Percentiles rank a stretch among this genome's conserved stretches.
Conservation (phyloP, 805 yeast species). For the Zygosaccharomyces bisporus region DNA sequence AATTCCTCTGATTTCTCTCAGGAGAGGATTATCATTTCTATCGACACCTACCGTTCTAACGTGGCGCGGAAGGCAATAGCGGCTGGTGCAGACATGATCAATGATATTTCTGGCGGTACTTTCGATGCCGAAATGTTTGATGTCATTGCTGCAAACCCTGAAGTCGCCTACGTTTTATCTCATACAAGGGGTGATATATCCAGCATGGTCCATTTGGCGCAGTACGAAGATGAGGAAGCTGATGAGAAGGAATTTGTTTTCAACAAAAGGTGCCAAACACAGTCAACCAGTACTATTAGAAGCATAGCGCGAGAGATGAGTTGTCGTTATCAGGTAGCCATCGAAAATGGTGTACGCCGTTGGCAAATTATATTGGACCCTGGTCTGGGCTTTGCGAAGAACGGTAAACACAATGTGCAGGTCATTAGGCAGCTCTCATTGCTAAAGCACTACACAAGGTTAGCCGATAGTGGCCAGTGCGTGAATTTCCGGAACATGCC, state of each 20-base stretch:
- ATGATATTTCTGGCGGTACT: slow-evolving; percentile 82
- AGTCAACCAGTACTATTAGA: slow-evolving; percentile 41
- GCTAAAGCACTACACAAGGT: slow-evolving; percentile 46
- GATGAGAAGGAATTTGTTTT: slow-evolving; percentile 20
- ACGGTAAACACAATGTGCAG: slow-evolving; percentile 61
- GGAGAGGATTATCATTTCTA: slow-evolving; percentile 53
- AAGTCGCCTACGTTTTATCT: slow-evolving; percentile 72
- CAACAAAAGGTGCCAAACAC: slow-evolving; percentile 18
- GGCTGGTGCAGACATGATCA: slow-evolving; percentile 87
- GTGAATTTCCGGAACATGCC: slow-evolving; percentile 46
- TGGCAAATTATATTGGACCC: slow-evolving; percentile 96
- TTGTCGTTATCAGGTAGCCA: slow-evolving; percentile 51
- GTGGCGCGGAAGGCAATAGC: slow-evolving; percentile 69
- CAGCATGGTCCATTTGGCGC: slow-evolving; percentile 61
- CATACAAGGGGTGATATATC: slow-evolving; percentile 82
- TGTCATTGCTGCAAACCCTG: slow-evolving; percentile 61
- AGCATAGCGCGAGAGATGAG: slow-evolving; percentile 66
- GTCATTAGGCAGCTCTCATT: slow-evolving; percentile 50
- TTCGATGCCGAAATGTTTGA: slow-evolving; percentile 64
- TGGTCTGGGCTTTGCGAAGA: slow-evolving; percentile 95
- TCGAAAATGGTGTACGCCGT: slow-evolving; percentile 60
- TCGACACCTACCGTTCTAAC: slow-evolving; percentile 79
- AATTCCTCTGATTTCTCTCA: slow-evolving; percentile 36
- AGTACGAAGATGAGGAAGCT: slow-evolving; percentile 42
- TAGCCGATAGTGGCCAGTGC: slow-evolving; percentile 22